Evolutionary conservation across 768 basidiomycete species (phyloP).

Genomic region (Lactarius vividus): DNA sequence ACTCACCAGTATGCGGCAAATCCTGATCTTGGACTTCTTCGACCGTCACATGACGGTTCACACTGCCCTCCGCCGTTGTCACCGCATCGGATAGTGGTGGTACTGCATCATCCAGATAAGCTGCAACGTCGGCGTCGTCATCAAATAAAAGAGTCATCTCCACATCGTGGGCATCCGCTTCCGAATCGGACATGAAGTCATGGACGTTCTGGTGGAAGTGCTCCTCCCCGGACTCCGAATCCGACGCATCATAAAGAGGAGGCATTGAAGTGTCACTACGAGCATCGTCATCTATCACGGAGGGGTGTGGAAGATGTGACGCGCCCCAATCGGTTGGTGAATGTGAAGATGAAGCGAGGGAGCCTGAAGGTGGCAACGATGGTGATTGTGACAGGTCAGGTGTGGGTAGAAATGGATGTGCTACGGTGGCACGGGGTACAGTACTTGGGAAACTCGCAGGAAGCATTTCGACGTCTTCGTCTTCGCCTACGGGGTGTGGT

Average conservation of each 20-base stretch:
- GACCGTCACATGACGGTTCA: slow-evolving; percentile 13
- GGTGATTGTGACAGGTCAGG: slow-evolving; percentile 7
- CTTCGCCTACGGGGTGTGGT: slow-evolving; percentile 4
- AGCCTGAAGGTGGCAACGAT: slow-evolving; percentile 1
- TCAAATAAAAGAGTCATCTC: slow-evolving; percentile 24
- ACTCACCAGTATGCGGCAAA: slow-evolving; percentile 17
- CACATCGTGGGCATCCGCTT: slow-evolving; percentile 26
- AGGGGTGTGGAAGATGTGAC: not conserved
- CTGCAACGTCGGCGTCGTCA: slow-evolving; percentile 10
- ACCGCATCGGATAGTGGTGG: not conserved
- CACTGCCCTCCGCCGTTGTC: not conserved
- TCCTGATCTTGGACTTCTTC: slow-evolving; percentile 21
- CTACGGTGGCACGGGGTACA: not conserved
- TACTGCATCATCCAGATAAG: not conserved
- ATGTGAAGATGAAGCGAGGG: not conserved
- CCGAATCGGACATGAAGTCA: slow-evolving; percentile 23
- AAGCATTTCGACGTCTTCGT: slow-evolving; percentile 19
- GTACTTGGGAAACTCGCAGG: not conserved
- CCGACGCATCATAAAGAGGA: slow-evolving; percentile 17
- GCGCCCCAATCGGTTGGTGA: not conserved
- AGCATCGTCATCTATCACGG: slow-evolving; percentile 13
- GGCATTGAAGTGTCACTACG: slow-evolving; percentile 25
- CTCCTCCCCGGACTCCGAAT: slow-evolving; percentile 23
- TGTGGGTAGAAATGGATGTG: not conserved
- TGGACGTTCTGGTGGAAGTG: not conserved